These are phyloP conservation scores for Chlorociboria aeruginascens DNA, from an alignment of 495 filamentous ascomycete genomes.

Conservation along the genomic window DNA sequence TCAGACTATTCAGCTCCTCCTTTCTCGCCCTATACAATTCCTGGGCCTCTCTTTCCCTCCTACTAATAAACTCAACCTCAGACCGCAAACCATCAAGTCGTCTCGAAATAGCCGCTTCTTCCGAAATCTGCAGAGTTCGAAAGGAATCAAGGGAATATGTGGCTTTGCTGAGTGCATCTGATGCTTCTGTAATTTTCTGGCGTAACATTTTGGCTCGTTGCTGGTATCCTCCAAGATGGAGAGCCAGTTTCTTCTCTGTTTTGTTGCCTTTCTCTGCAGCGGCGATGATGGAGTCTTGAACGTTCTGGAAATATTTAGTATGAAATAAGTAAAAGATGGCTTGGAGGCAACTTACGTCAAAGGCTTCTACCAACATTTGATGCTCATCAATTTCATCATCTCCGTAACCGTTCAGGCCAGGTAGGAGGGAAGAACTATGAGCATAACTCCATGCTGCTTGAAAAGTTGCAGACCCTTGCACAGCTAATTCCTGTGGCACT, in stretches of 20 bases:
- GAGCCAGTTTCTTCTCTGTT: constrained; percentile 82
- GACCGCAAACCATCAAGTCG: constrained; percentile 64
- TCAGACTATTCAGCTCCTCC: constrained; percentile 58
- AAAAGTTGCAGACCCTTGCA: constrained; percentile 45
- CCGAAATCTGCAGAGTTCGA: constrained; percentile 60
- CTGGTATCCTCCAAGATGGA: constrained; percentile 84
- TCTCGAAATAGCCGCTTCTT: constrained; percentile 59
- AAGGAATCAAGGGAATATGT: constrained; percentile 63
- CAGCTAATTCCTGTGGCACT: constrained; percentile 42
- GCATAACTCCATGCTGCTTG: constrained; percentile 54
- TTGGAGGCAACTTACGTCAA: constrained; percentile 41
- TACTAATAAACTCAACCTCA: constrained; percentile 75
- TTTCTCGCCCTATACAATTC: constrained; percentile 64
- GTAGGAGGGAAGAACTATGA: constrained; percentile 46
- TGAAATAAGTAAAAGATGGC: constrained; percentile 4
- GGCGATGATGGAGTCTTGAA: constrained; percentile 56
- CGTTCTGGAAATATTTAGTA: constrained; percentile 39
- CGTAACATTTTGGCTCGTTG: constrained; percentile 71
- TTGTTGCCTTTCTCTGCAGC: constrained; percentile 72
- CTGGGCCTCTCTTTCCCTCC: constrained; percentile 81
- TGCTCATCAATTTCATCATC: constrained; percentile 50
- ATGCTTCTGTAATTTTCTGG: constrained; percentile 69
- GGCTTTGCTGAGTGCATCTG: constrained; percentile 62
- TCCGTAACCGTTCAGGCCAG: constrained; percentile 66
- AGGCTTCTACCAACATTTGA: constrained; percentile 47